These are phyloP conservation scores for Didymella segeticola DNA, from an alignment of 2,329 filamentous ascomycete genomes.

Conservation along the genomic window DNA sequence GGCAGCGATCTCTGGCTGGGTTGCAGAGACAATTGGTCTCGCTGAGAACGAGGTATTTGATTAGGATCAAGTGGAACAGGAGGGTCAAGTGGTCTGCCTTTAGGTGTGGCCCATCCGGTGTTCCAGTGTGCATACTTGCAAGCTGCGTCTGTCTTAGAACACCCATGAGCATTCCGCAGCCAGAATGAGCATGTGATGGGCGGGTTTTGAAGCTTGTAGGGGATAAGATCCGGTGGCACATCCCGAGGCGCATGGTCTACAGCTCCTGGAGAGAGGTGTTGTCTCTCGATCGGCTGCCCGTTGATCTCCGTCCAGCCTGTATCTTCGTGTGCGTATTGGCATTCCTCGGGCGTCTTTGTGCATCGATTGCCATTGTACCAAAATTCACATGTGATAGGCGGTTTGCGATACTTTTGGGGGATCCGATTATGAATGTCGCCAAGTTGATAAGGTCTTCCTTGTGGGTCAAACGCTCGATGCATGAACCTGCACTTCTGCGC, in stretches of 20 bases:
- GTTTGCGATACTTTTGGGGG: constrained; percentile 35
- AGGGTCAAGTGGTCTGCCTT: background rate
- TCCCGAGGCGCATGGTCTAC: background rate
- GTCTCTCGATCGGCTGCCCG: background rate
- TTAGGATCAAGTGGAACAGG: background rate
- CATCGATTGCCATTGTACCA: constrained; percentile 34
- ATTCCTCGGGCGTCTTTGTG: constrained; percentile 27
- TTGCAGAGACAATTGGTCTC: no score
- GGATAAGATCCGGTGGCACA: background rate
- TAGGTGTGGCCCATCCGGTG: constrained; percentile 14
- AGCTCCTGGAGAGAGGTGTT: background rate
- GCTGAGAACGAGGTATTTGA: background rate
- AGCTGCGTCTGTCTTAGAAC: constrained; percentile 18
- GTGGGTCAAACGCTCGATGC: constrained; percentile 32
- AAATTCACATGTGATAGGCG: constrained; percentile 37
- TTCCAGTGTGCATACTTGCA: constrained; percentile 20
- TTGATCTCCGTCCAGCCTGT: constrained; percentile 29
- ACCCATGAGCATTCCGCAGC: constrained; percentile 21
- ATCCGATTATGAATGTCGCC: constrained; percentile 25
- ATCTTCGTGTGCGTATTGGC: constrained; percentile 38
- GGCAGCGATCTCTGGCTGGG: background rate
- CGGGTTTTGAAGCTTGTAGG: constrained; percentile 19
- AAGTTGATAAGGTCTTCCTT: constrained; percentile 25
- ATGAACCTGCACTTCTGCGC: constrained; percentile 34
- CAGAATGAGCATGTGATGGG: constrained; percentile 32